Percentiles rank a stretch among this genome's conserved stretches.
Conservation (phyloP, 192 early-diverging fungal genomes). For the Obelidium mucronatum region DNA sequence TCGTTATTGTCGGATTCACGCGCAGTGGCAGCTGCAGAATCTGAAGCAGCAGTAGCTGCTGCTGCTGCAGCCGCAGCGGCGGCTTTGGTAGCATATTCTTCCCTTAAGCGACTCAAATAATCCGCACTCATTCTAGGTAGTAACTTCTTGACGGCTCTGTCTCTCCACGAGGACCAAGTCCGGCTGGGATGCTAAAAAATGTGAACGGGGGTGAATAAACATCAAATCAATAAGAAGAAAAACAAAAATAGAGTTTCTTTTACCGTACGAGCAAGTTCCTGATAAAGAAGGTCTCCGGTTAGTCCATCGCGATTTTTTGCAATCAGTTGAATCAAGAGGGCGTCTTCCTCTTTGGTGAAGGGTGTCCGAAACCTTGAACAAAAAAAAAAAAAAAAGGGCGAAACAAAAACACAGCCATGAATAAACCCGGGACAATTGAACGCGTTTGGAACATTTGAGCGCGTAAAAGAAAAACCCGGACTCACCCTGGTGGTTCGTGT, state of each 20-base stretch:
- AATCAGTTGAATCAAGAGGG: not conserved
- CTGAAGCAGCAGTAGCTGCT: conserved; percentile 9
- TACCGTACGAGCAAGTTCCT: conserved; percentile 10
- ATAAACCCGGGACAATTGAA: too few species aligned
- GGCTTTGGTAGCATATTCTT: too few species aligned
- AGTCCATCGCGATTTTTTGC: not conserved
- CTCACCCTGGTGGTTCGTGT: too few species aligned
- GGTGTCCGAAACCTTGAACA: not conserved
- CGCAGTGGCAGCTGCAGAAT: too few species aligned
- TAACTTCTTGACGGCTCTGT: conserved; percentile 16
- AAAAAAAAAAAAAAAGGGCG: too few species aligned
- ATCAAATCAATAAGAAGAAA: too few species aligned
- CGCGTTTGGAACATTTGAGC: too few species aligned
- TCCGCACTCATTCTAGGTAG: conserved; percentile 1
- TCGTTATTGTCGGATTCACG: too few species aligned
- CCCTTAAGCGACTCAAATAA: not conserved
- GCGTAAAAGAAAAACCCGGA: too few species aligned
- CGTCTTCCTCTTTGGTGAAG: conserved; percentile 21
- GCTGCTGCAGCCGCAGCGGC: not conserved
- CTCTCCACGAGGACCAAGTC: not conserved
- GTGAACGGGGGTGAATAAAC: too few species aligned
- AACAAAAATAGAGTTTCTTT: too few species aligned
- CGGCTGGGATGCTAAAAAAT: not conserved
- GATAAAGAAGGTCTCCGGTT: conserved; percentile 1
- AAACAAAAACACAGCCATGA: too few species aligned